Conservation (phyloP, 139 green algal species). For the Chlamydomonas asymmetrica region DNA sequence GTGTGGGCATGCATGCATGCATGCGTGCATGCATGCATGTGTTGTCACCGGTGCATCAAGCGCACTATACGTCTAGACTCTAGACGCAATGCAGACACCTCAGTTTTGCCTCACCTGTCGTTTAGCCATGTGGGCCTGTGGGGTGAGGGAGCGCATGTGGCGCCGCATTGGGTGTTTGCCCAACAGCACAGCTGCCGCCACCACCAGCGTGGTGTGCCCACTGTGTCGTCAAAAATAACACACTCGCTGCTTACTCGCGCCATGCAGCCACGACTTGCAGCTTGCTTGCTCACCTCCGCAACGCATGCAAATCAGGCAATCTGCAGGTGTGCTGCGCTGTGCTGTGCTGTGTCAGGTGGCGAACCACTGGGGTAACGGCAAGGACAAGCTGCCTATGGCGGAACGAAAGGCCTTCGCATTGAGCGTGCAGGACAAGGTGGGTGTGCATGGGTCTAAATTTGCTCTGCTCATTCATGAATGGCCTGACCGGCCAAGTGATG, state of each 20-base stretch:
- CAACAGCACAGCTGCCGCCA: not conserved
- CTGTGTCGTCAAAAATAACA: not conserved
- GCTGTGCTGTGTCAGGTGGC: no score
- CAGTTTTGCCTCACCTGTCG: not conserved
- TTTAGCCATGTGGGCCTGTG: not conserved
- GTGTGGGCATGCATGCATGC: not conserved
- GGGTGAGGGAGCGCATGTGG: not conserved
- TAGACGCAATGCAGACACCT: no score
- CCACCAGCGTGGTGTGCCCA: not conserved
- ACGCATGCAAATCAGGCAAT: not conserved
- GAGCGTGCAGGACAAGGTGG: conserved; percentile 3
- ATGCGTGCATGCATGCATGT: not conserved
- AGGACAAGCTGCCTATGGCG: conserved; percentile 83
- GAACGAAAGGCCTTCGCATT: conserved; percentile 28
- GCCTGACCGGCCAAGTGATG: no score
- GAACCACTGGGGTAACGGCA: conserved; percentile 82
- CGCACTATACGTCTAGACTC: not conserved
- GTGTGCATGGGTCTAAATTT: not conserved
- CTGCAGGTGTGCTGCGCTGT: no score
- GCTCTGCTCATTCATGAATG: no score
- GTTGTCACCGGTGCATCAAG: not conserved
- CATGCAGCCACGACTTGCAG: not conserved
- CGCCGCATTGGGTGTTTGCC: no score
- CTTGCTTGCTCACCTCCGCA: not conserved
- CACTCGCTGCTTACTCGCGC: not conserved